phyloP scores from a whole-genome alignment of 2,329 filamentous ascomycete genomes.

The Monilinia fructigena region DNA sequence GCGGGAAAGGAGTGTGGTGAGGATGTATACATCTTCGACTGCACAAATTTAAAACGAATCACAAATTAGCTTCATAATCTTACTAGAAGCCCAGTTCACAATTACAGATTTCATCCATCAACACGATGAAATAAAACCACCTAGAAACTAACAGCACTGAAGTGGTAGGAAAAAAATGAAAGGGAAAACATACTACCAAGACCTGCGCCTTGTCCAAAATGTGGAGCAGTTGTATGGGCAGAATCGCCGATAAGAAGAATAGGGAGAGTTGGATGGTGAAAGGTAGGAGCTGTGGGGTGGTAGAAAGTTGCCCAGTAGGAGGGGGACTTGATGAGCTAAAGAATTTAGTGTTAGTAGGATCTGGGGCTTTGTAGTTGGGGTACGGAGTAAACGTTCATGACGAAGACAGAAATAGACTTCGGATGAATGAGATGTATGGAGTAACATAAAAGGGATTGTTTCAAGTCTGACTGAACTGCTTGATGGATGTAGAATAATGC shows the following conservation, averaged over 20 bases:
- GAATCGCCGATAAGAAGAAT: constrained; percentile 7
- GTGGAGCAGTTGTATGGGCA: constrained; percentile 6
- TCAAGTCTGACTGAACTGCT: neutral
- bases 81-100: neutral
- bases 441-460: too few species aligned
- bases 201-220: constrained; percentile 12
- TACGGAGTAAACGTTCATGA: neutral
- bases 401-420: too few species aligned
- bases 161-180: neutral
- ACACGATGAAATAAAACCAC: neutral
- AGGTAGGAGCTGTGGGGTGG: neutral
- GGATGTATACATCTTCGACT: constrained; percentile 17
- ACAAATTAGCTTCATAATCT: too few species aligned
- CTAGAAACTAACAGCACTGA: rapidly evolving
- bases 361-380: neutral
- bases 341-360: neutral
- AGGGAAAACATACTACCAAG: neutral
- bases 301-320: constrained; percentile 13
- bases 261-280: neutral
- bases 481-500: too few species aligned
- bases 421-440: neutral
- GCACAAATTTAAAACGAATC: too few species aligned
- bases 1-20: neutral
- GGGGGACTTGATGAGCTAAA: constrained; percentile 1
- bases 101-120: neutral